Percentiles rank a stretch among this genome's conserved stretches.
These are phyloP conservation scores for Moringa oleifera DNA, from an alignment of 345 rosid species.

Conservation along the genomic window DNA sequence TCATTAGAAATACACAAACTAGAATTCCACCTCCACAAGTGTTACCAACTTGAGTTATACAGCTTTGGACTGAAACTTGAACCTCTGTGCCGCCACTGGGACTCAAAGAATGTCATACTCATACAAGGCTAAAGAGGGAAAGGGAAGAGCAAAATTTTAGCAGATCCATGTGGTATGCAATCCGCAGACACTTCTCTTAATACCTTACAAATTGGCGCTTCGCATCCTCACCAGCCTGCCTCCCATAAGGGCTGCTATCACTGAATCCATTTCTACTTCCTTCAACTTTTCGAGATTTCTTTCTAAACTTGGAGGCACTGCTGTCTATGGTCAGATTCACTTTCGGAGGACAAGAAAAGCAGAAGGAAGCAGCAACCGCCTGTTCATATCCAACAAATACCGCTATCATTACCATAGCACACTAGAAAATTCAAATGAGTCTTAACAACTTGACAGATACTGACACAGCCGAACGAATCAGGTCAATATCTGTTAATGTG, in stretches of 20 bases:
- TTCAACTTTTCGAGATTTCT: conserved; percentile 45
- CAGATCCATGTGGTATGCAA: neutral
- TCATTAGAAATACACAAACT: no score
- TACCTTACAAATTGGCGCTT: conserved; percentile 51
- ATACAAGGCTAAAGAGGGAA: neutral
- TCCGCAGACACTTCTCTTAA: conserved; percentile 19
- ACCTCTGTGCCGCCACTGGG: no score
- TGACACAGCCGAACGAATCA: neutral
- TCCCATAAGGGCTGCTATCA: conserved; percentile 77
- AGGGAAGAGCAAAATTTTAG: neutral
- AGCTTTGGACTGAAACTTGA: no score
- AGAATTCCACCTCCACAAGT: no score
- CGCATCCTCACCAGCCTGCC: conserved; percentile 35
- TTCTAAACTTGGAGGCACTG: conserved; percentile 79
- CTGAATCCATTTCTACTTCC: conserved; percentile 55
- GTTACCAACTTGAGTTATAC: no score
- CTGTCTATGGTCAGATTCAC: conserved; percentile 84
- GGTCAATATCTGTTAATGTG: no score
- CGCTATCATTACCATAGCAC: neutral
- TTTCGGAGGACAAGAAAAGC: conserved; percentile 88
- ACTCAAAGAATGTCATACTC: neutral
- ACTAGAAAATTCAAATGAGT: neutral
- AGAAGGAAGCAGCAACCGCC: conserved; percentile 89
- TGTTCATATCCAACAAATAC: conserved; percentile 25
- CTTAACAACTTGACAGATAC: no score